phyloP scores from a whole-genome alignment of 192 early-diverging fungal genomes.

The Podila epicladia region DNA sequence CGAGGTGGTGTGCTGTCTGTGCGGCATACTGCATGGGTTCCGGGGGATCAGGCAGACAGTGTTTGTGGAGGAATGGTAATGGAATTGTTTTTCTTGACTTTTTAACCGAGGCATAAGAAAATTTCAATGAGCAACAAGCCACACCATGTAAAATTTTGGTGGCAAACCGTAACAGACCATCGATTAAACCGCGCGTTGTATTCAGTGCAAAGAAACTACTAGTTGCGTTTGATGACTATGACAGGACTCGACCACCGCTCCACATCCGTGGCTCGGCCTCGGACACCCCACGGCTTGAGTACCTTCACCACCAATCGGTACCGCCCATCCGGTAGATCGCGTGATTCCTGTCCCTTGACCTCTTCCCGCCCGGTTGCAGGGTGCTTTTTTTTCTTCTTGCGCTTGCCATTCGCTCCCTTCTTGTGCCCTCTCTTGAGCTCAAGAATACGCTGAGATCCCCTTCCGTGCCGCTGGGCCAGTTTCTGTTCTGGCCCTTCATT shows the following conservation, averaged over 20 bases:
- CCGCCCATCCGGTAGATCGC: conserved; percentile 27
- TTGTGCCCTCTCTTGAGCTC: too few species aligned
- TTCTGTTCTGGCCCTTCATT: neutral
- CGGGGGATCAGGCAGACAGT: neutral
- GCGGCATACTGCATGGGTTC: neutral
- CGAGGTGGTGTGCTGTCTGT: neutral
- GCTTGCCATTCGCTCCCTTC: neutral
- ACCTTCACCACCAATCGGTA: conserved; percentile 44
- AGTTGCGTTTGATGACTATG: conserved; percentile 28
- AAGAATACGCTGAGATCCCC: neutral
- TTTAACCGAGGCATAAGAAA: too few species aligned
- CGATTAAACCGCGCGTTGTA: too few species aligned
- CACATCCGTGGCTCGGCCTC: conserved; percentile 29
- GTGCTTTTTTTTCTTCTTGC: conserved; percentile 1
- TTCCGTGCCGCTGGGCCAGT: neutral
- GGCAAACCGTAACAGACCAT: too few species aligned
- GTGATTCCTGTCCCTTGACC: neutral
- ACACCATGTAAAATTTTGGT: too few species aligned
- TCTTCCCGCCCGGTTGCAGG: neutral
- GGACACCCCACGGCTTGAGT: conserved; percentile 41
- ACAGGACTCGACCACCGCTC: conserved; percentile 42
- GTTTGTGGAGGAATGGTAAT: neutral
- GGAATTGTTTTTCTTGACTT: neutral
- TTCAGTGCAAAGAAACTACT: neutral
- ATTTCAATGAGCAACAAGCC: too few species aligned